Evolutionary conservation across 163 green algal genomes (phyloP).

Genomic region (Coccomyxa subellipsoidea): DNA sequence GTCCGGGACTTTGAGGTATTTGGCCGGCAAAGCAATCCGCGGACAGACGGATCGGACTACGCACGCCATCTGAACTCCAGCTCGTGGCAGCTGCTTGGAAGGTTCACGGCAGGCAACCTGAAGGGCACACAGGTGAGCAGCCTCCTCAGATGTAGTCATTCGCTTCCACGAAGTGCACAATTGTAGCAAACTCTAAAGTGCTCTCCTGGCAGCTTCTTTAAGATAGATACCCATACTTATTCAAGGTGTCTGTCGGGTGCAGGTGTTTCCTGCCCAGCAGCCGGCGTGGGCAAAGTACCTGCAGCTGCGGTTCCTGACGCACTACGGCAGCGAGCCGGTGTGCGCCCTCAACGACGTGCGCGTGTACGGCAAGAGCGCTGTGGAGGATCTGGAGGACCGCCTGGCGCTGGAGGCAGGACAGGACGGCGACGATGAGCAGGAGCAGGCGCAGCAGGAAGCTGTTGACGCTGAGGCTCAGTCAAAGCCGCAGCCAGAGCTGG

Average conservation of each 20-base stretch:
- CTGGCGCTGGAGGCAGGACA: constrained; percentile 33
- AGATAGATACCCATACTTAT: background rate
- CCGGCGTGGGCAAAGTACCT: constrained; percentile 58
- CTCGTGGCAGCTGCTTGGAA: constrained; percentile 67
- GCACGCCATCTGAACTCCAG: constrained; percentile 43
- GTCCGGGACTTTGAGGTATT: constrained; percentile 68
- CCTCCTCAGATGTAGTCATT: background rate
- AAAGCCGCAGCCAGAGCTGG: background rate
- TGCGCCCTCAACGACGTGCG: constrained; percentile 81
- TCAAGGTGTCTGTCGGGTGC: constrained; percentile 18
- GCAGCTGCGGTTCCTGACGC: constrained; percentile 57
- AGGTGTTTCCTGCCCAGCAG: constrained; percentile 57
- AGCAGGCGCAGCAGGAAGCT: background rate
- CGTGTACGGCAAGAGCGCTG: constrained; percentile 53
- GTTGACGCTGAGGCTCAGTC: background rate
- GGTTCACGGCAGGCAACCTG: constrained; percentile 66
- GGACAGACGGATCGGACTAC: constrained; percentile 50
- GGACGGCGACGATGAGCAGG: background rate
- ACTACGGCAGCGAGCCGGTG: constrained; percentile 75
- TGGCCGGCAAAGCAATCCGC: constrained; percentile 66
- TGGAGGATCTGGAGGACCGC: constrained; percentile 75
- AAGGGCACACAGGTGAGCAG: constrained; percentile 35
- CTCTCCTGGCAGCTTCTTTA: background rate
- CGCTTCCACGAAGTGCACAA: background rate
- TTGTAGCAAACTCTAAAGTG: background rate